Base-by-base conservation (phyloP, 192 early-diverging fungal genomes). In the Lunasporangiospora selenospora region DNA sequence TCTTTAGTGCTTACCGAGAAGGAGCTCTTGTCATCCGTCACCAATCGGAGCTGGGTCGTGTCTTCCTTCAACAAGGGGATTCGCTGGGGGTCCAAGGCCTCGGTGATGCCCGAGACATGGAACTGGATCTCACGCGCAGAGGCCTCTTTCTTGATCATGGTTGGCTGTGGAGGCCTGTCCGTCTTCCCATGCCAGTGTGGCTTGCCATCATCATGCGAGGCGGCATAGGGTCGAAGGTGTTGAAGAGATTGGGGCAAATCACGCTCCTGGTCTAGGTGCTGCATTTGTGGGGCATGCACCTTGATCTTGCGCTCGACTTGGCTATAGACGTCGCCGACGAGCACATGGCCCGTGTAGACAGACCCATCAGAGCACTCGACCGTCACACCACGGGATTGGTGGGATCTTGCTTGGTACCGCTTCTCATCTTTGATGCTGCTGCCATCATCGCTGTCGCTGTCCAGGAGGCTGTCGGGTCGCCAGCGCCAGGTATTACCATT, bases 101-200 rank as follows among this genome's bases (percentile, higher is more conserved):
- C 67, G 13, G 67, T 71, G 16, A 62, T 51, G 21, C 67, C 67
- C n/a, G 58, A 62, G 19, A 71, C 53, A 61, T 55, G 46, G 32
- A 57, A 62, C 0, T 71, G 67, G 2, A 46, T 19, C 24, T 71
- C 67, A 12, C 67, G 67, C 18, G 39, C 21, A 16, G 52, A 24
- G 2, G 31, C 41, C 18, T 64, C 50, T n/a, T 21, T 24, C 8
- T 39, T 15, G 38, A 26, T 13, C 36, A n/a, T n/a, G 24, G 27
- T 39, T 32, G 38, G 16, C 15, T 53, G 42, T 53, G 46, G 6
- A 43, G 23, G 23, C 42, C 19, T 37, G 21, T 19, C 44, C 9
- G 44, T 26, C 23, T 21, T 47, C 29, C 24, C 6, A 8, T 12
- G 45, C 8, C 45, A n/a, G n/a, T n/a, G n/a, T n/a, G n/a, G n/a